phyloP scores from a whole-genome alignment of 768 basidiomycete genomes.

The Lactifluus volemus region DNA sequence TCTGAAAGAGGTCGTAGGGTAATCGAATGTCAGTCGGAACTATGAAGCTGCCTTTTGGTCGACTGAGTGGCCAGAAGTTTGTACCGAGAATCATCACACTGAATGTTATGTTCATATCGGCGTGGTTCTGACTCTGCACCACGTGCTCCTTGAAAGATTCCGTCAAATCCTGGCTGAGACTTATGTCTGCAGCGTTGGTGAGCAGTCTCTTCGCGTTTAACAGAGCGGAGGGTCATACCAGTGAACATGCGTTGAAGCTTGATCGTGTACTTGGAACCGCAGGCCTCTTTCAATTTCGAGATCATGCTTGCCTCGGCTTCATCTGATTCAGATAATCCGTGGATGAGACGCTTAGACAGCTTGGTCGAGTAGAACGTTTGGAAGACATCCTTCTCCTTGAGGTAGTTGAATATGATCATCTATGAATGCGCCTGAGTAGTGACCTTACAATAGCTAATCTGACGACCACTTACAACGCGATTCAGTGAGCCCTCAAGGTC shows the following conservation, averaged over 20 bases:
- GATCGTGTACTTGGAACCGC: constrained; percentile 94
- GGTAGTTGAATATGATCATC: constrained; percentile 98
- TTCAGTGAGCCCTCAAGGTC: constrained; percentile 85
- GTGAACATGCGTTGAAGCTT: constrained; percentile 97
- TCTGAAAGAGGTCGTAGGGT: constrained; percentile 84
- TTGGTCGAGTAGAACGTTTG: constrained; percentile 96
- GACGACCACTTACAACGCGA: constrained; percentile 58
- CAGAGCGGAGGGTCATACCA: constrained; percentile 38
- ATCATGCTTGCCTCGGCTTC: constrained; percentile 98
- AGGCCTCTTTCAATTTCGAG: constrained; percentile 91
- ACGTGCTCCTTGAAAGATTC: constrained; percentile 93
- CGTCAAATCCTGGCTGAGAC: constrained; percentile 88
- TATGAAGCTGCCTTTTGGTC: constrained; percentile 76
- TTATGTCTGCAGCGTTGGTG: constrained; percentile 60
- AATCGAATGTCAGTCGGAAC: constrained; percentile 82
- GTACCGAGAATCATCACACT: constrained; percentile 90
- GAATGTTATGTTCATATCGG: constrained; percentile 84
- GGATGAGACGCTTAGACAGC: constrained; percentile 86
- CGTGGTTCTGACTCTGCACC: constrained; percentile 76
- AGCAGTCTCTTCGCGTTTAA: not conserved
- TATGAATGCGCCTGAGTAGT: constrained; percentile 26
- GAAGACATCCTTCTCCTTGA: constrained; percentile 98
- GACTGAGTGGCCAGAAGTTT: constrained; percentile 90
- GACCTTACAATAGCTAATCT: not conserved
- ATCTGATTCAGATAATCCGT: constrained; percentile 85